Evolutionary conservation across 305 asterid species (phyloP), one percentile per base, ranked within the genome.

Genomic region (Rubia peregrina): DNA sequence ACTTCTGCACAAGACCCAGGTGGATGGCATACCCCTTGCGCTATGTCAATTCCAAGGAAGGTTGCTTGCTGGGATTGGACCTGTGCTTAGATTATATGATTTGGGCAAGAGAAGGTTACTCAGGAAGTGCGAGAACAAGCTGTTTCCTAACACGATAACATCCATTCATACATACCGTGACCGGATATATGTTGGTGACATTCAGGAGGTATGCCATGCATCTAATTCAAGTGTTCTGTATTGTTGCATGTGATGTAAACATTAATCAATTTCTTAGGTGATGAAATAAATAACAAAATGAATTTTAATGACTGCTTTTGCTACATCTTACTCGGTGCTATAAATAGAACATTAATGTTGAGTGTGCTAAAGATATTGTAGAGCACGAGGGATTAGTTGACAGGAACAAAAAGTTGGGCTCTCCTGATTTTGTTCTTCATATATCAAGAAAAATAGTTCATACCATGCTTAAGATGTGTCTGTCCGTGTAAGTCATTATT

Each of bases 1-100:
- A 77, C 95, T 91, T 75, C 75, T 95, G 90, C 99, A 95, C 78
- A 95, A 95, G 85, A 95, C 99, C 26, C 95, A 88, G 82, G 99
- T 95, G 73, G 99, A 95, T 73, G 98, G 92, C 61, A 86, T 92
- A 42, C 99, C 99, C 63, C 96, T 92, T 76, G 96, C 98, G 43
- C 79, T 95, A 73, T 87, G 96, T 79, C 99, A 95, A 72, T 91
- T 95, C 79, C 97, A 92, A 78, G 99, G 99, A 69, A 86, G 98
- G 75, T 78, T 95, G 48, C 87, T 95, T 67, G 95, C 95, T 75
- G 99, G 99, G 71, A 78, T 92, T 61, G 98, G 99, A 74, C 81
- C 96, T 74, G 82, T 92, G 51, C 98, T 95, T 72, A 86, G 99
- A 77, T 82, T 95, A 80, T 91, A 92, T 74, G 97, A 92, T 80